Conservation (phyloP, 108 stramenopile species). For the Nitzschia sp. region DNA sequence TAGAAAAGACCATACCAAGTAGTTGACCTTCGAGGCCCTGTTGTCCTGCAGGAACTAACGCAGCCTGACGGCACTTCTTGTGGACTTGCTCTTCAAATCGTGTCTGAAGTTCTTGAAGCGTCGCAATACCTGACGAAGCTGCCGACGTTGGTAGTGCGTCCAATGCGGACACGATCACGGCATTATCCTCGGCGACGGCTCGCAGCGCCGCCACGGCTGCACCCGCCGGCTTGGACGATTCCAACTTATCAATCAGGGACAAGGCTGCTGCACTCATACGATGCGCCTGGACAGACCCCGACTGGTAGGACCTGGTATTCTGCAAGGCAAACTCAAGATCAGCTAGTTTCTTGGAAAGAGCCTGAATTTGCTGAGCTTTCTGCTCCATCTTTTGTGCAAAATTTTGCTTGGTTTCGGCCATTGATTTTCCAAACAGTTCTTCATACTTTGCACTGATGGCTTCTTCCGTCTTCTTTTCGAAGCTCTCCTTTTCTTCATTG, state of each 20-base stretch:
- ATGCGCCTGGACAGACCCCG: constrained; percentile 70
- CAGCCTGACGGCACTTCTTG: constrained; percentile 62
- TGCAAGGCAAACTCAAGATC: constrained; percentile 63
- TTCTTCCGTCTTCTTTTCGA: constrained; percentile 45
- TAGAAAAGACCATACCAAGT: constrained; percentile 73
- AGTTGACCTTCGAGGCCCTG: constrained; percentile 74
- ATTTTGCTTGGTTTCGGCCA: constrained; percentile 46
- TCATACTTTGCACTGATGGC: constrained; percentile 56
- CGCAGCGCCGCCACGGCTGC: constrained; percentile 66
- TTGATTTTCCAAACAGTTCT: constrained; percentile 38
- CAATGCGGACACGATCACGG: constrained; percentile 33
- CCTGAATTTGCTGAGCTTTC: constrained; percentile 48
- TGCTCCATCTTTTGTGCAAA: constrained; percentile 55
- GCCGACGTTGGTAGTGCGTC: constrained; percentile 33
- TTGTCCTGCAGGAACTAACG: constrained; percentile 74
- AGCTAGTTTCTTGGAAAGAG: constrained; percentile 53
- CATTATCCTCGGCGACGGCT: constrained; percentile 57
- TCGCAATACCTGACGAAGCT: constrained; percentile 59
- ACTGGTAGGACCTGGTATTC: constrained; percentile 49
- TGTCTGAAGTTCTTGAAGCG: constrained; percentile 74
- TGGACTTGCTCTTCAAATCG: constrained; percentile 64
- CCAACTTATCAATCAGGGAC: constrained; percentile 71
- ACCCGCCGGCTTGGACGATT: constrained; percentile 54
- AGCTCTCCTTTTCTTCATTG: constrained; percentile 44
- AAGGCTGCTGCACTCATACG: constrained; percentile 76